Base-by-base conservation (phyloP, 805 yeast species). In the Metschnikowia baotianmanensis region DNA sequence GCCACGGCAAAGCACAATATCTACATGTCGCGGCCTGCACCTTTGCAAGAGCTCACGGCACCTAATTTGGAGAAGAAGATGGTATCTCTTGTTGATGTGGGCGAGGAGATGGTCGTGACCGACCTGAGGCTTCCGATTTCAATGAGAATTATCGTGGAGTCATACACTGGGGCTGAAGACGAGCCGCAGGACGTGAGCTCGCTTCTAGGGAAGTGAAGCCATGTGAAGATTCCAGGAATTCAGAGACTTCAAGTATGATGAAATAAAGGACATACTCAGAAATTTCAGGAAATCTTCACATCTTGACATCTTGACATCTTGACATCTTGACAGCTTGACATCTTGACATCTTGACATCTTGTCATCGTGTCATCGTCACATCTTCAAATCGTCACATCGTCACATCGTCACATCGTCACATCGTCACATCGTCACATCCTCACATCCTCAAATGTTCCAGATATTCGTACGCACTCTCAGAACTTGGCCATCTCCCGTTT, bases 41-140 rank as follows among this genome's bases (percentile, higher is more conserved):
- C 56, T 15, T 59, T 80, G 42, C 77, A 74, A 44, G 63, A 61
- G 42, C 52, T 56, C 6, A 77, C 82, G 0, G 52, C 73, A 23
- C 61, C 62, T 4, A 80, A 80, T 45, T 61, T 80, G 38, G 32
- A 35, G 0, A 49, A 48, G 31, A 53, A 51, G 30, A 41, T 80
- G 37, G 35, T 35, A 12, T 61, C 62, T 1, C 61, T 80, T 39
- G 59, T 78, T 9, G 48, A 45, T 0, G 48, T 52, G 10, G 73
- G 72, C 3, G 78, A 77, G 28, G 83, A 80, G 47, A 48, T 80
- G 4, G 64, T 72, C 8, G 65, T 78, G 6, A 77, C 83, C 1
- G 83, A 78, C 43, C 74, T 75, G 1, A 61, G 59, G 8, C 57
- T 80, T 18, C 80, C 82, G 3, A 67, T 78, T 27, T 65, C 74